Conservation (phyloP, 1,139 yeast genomes). For the Protomyces lactucae-debilis region DNA sequence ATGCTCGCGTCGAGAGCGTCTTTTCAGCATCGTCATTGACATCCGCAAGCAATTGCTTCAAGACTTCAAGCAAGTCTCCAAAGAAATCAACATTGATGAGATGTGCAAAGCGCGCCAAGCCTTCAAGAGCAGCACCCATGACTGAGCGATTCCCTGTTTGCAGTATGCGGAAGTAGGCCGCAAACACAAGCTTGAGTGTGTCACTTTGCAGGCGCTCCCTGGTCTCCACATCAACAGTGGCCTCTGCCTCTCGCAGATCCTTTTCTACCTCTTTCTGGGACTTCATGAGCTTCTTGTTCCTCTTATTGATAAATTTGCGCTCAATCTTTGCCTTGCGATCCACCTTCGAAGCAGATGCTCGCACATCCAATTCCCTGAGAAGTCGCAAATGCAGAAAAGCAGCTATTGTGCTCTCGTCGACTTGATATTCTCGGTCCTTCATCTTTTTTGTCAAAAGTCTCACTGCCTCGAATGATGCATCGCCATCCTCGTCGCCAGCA, state of each 20-base stretch:
- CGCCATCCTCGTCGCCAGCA: constrained; percentile 71
- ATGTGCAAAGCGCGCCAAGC: constrained; percentile 81
- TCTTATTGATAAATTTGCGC: constrained; percentile 80
- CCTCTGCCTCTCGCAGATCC: constrained; percentile 82
- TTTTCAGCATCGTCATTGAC: constrained; percentile 33
- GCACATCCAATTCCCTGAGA: constrained; percentile 58
- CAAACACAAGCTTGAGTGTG: constrained; percentile 65
- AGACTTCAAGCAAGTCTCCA: constrained; percentile 85
- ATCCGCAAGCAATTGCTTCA: constrained; percentile 59
- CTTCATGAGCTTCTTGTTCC: constrained; percentile 72
- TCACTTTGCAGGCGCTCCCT: constrained; percentile 81
- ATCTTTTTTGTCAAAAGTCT: constrained; percentile 64
- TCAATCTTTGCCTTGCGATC: constrained; percentile 57
- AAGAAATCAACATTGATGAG: constrained; percentile 86
- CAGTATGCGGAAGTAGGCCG: constrained; percentile 71
- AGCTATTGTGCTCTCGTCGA: constrained; percentile 77
- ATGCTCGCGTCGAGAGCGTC: constrained; percentile 51
- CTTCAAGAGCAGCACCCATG: constrained; percentile 85
- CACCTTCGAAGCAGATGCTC: constrained; percentile 58
- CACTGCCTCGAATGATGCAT: constrained; percentile 67
- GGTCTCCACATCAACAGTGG: constrained; percentile 78
- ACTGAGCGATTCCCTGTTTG: constrained; percentile 60
- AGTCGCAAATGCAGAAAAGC: constrained; percentile 67
- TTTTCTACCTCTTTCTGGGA: constrained; percentile 83
- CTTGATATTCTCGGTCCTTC: constrained; percentile 67